Base-by-base conservation (phyloP, 306 rosid genomes). In the Calophaca sinica region DNA sequence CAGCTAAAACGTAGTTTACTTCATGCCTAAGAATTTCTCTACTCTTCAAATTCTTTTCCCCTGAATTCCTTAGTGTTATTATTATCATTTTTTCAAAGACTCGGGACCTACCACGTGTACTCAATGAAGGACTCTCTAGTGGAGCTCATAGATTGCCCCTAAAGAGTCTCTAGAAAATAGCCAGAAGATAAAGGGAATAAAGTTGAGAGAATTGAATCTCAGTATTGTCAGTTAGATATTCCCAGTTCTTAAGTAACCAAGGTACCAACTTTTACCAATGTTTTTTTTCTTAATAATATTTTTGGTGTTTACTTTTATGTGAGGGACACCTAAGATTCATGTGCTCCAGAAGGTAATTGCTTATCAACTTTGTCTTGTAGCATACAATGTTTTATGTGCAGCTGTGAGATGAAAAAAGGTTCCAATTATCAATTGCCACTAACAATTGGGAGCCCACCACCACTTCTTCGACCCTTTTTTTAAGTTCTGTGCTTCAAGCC, bases 341-440 rank as follows among this genome's bases (percentile, higher is more conserved):
- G 85, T 81, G 83, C 64, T 64, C 85, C 79, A 81, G 29, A 70
- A 72, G 49, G 73, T 6, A 50, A 35, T 20, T 13, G 42, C 88
- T 57, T 4, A 73, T 79, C 76, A 58, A 65, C 39, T 83, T 84
- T 84, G 85, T 84, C 88, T 80, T 6, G 63, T 84, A 81, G 83
- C 81, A 70, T 5, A 10, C 62, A 74, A 9, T 42, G 39, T 65
- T 65, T 65, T 65, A 44, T 65, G 69, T 73, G 73, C 57, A 74
- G 51, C 58, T 69, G 73, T 70, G 61, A 73, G 7, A 69, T 68
- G 31, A 49, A 76, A 80, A 68, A 64, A 74, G 62, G 11, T 70
- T 48, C 75, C 76, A 78, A 74, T 74, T 4, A 74, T 64, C 85
- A 48, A 68, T 67, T 45, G 53, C 83, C 85, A 80, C 83, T 48